Percentiles rank a stretch among this genome's conserved stretches.
phyloP scores from a whole-genome alignment of 805 yeast genomes.

The Barnettozyma populi region DNA sequence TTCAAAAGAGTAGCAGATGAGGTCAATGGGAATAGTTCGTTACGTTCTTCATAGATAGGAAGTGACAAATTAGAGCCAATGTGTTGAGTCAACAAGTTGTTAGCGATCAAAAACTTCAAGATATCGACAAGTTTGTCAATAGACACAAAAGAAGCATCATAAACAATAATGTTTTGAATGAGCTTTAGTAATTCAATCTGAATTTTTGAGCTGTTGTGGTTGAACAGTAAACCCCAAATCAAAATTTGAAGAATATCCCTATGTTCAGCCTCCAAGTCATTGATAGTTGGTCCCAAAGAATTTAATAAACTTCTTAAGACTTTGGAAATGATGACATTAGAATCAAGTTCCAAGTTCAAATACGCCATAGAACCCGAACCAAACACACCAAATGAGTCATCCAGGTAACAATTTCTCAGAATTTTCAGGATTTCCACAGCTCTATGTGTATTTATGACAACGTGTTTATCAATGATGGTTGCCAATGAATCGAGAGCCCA shows the following conservation, averaged over 20 bases:
- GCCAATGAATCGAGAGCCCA: constrained; percentile 62
- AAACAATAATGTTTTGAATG: constrained; percentile 42
- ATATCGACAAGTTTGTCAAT: constrained; percentile 25
- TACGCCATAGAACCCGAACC: constrained; percentile 41
- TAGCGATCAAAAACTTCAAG: constrained; percentile 26
- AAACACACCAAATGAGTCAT: constrained; percentile 47
- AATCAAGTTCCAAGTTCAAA: constrained; percentile 37
- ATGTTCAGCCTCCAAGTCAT: constrained; percentile 26
- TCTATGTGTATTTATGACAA: constrained; percentile 37
- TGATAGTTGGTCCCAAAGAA: constrained; percentile 53
- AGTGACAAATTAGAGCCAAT: constrained; percentile 25
- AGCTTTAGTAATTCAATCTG: constrained; percentile 35
- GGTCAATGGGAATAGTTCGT: constrained; percentile 40
- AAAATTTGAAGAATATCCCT: constrained; percentile 33
- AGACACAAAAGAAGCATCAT: constrained; percentile 35
- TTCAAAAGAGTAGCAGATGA: constrained; percentile 35
- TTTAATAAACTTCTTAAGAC: constrained; percentile 41
- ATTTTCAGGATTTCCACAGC: constrained; percentile 39
- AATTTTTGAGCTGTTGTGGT: constrained; percentile 29
- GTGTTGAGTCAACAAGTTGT: constrained; percentile 28
- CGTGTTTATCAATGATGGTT: constrained; percentile 50
- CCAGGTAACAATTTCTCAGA: constrained; percentile 34
- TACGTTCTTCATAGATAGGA: constrained; percentile 35
- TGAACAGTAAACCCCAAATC: constrained; percentile 28
- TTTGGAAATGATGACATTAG: constrained; percentile 38